Evolutionary conservation across 768 basidiomycete genomes (phyloP), one percentile per base, ranked within the genome.

Genomic region (Leccinum uliginosum): DNA sequence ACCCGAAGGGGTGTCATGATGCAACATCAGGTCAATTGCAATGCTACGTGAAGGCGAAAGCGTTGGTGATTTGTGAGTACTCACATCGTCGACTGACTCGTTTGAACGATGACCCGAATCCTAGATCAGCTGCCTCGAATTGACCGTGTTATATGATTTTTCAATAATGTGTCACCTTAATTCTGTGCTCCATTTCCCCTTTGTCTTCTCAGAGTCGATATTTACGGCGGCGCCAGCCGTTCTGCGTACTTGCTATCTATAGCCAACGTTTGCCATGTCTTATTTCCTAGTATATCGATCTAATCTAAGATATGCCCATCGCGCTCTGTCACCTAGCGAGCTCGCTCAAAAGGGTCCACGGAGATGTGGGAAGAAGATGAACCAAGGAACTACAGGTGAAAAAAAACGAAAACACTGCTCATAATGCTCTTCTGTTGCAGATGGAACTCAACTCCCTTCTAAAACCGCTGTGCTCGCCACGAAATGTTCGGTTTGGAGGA

Each of bases 1-100:
- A 69, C 59, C 0, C 71, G 69, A 5, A 50, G 59, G 34, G 52
- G 59, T 4, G 58, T 55, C 1, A 53, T 72, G 64, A 52, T 60
- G 0, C 0, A 19, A 1, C 70, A 72, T 19, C 56, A 52, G 21
- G 21, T 8, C 8, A 7, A 4, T 1, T 69, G 68, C 46, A 15
- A 7, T 1, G 4, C 21, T 19, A n/a, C n/a, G 30, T 60, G 30
- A 64, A 6, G n/a, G 0, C 29, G 35, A 19, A 6, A 19, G 19
- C 30, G 7, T 21, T 49, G 6, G 43, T 30, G 8, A 46, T 54
- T 38, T 30, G 63, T 66, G 29, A 49, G 61, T 30, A 29, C 27
- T 45, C 7, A 6, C 4, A 2, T 34, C 24, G 14, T 38, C 3
- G 7, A 21, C 35, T 23, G 12, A 34, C 30, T 51, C 11, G 2